These are phyloP conservation scores for Pseudogymnoascus sp. DNA, from an alignment of 2,329 filamentous ascomycete genomes.

Conservation along the genomic window DNA sequence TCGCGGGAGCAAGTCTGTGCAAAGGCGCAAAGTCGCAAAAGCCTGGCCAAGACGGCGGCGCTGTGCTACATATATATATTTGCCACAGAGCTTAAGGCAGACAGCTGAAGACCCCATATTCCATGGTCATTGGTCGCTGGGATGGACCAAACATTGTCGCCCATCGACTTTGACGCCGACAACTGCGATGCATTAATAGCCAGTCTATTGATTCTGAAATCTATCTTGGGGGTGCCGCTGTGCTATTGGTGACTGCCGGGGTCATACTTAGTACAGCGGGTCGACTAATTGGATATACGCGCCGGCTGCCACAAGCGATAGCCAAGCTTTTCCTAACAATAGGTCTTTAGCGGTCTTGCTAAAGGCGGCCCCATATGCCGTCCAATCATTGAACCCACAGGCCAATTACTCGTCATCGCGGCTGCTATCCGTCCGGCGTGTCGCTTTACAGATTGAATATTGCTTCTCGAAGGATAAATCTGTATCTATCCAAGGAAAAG, in stretches of 20 bases:
- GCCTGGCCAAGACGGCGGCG: conserved; percentile 4
- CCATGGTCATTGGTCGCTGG: not conserved
- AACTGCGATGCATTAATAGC: conserved; percentile 2
- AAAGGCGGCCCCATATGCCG: not conserved
- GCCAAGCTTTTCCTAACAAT: conserved; percentile 7
- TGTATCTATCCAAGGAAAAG: not conserved
- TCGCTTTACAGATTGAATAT: conserved; percentile 9
- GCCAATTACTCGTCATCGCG: conserved; percentile 6
- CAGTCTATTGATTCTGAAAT: conserved; percentile 3
- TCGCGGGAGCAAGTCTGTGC: not conserved
- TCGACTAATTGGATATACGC: conserved; percentile 4
- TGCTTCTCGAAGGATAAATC: conserved; percentile 1
- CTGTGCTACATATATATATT: conserved; percentile 8
- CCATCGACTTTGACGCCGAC: conserved; percentile 1
- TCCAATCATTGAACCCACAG: not conserved
- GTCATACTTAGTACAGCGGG: not conserved
- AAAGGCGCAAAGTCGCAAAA: not conserved
- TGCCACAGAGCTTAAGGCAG: not conserved
- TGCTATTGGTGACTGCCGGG: not conserved
- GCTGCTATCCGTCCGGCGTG: not conserved
- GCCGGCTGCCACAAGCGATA: conserved; percentile 4
- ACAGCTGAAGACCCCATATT: not conserved
- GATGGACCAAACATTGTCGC: not conserved
- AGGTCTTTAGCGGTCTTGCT: not conserved
- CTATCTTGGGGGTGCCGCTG: not conserved